Base-by-base conservation (phyloP, 345 rosid genomes). In the Lagerstroemia speciosa region DNA sequence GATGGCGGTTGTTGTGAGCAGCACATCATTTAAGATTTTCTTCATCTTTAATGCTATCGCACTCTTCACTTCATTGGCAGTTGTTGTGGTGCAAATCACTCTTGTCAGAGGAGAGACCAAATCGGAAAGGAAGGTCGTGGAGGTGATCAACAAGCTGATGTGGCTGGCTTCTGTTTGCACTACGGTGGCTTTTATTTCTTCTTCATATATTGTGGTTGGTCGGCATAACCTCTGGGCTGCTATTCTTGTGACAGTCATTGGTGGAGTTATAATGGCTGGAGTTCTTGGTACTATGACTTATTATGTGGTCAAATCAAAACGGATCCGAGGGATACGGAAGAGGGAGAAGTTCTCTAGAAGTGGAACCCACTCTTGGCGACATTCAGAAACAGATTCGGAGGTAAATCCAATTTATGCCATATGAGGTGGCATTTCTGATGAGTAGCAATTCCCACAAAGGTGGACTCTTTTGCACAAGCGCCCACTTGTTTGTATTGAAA, bases 101-200 rank as follows among this genome's bases (percentile, higher is more conserved):
- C 37, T 94, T 24, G 98, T 94, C 5, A 88, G 96, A 61, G 93
- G 96, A 67, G 96, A 89, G 79, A 72, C 89, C 14, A 91, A 89
- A 61, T 64, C 97, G 0, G 96, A 87, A 71, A 87, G 93, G 77
- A 83, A 82, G 73, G 95, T 94, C 4, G 84, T 90, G 68, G 89
- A 87, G 74, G 84, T 89, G 67, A 94, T 91, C 71, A 94, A 94
- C 71, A 94, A 94, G 76, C 74, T 91, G 69, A 88, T 91, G 98
- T 94, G 99, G 98, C 72, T 94, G 30, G 99, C 99, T 14, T 89
- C 98, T 55, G 91, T 88, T 34, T 91, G 90, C 85, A 91, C 93
- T 36, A 80, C 89, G 0, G 87, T 91, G 38, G 89, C 96, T 0
- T 94, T 89, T 46, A 81, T 85, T 31, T 82, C 99, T 12, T 85